phyloP scores from a whole-genome alignment of 345 rosid species.

The Citrus unshiu region DNA sequence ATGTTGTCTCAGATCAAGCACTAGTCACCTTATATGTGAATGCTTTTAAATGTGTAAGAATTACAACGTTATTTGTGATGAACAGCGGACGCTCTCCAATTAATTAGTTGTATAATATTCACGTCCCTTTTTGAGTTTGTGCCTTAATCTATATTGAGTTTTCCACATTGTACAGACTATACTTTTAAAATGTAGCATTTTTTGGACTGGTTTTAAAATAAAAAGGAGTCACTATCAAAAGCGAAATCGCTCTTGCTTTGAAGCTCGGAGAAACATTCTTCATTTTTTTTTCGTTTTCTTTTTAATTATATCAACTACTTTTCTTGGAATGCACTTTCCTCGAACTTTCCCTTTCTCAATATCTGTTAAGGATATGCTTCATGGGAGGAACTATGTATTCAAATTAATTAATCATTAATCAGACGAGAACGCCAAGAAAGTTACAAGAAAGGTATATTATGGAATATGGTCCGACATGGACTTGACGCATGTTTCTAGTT shows the following conservation, averaged over 20 bases:
- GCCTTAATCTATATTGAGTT: no score
- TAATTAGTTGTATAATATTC: background rate
- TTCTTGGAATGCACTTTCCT: no score
- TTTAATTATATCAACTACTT: no score
- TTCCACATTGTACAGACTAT: background rate
- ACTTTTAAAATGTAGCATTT: background rate
- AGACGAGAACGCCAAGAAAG: background rate
- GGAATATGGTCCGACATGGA: no score
- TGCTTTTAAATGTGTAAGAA: background rate
- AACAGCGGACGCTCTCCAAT: background rate
- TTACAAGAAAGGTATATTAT: background rate
- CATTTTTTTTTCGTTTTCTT: no score
- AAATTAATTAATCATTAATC: background rate
- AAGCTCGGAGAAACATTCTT: no score
- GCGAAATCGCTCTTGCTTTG: no score
- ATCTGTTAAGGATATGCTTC: no score
- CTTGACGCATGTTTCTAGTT: no score
- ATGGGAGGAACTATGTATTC: constrained; percentile 34
- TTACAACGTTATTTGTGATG: background rate
- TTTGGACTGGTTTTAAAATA: no score
- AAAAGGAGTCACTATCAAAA: no score
- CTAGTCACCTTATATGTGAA: background rate
- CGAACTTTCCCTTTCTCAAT: no score
- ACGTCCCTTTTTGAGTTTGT: background rate
- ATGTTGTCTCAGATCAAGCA: constrained; percentile 64